Percentiles rank a stretch among this genome's conserved stretches.
Conservation (phyloP, 768 basidiomycete species). For the Mrakia hoshinonis region DNA sequence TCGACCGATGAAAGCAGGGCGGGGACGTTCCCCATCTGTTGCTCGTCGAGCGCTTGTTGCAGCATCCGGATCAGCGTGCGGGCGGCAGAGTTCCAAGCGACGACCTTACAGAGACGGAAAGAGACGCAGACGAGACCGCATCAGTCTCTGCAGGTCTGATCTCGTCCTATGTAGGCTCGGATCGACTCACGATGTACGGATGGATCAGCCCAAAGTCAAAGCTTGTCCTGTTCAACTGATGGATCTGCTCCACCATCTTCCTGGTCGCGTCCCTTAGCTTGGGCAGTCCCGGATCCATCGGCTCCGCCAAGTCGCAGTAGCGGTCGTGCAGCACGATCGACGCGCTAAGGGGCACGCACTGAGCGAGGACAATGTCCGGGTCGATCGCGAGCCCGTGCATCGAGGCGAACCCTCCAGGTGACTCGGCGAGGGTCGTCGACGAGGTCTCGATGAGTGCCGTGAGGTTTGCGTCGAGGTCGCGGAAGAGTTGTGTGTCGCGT, state of each 20-base stretch:
- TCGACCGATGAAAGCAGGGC: too few species aligned
- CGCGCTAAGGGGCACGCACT: background rate
- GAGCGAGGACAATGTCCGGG: background rate
- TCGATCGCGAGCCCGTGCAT: background rate
- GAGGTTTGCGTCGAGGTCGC: constrained; percentile 29
- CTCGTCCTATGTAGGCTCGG: background rate
- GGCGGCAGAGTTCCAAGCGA: too few species aligned
- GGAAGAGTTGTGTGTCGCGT: constrained; percentile 22
- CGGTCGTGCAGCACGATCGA: background rate
- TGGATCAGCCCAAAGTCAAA: constrained; percentile 3
- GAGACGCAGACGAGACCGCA: background rate
- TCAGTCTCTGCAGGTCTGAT: background rate
- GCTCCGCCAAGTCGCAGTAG: background rate
- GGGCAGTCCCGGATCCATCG: background rate
- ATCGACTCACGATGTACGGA: background rate
- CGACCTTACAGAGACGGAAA: background rate
- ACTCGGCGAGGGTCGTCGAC: too few species aligned
- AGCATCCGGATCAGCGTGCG: too few species aligned
- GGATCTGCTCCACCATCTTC: background rate
- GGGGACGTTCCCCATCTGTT: too few species aligned
- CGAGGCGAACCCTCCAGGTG: too few species aligned
- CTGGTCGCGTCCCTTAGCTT: background rate
- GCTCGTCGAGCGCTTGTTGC: too few species aligned
- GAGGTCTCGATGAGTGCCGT: too few species aligned
- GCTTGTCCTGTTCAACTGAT: background rate